These are phyloP conservation scores for Solanum aculeatissimum DNA, from an alignment of 305 asterid species.

Conservation along the genomic window DNA sequence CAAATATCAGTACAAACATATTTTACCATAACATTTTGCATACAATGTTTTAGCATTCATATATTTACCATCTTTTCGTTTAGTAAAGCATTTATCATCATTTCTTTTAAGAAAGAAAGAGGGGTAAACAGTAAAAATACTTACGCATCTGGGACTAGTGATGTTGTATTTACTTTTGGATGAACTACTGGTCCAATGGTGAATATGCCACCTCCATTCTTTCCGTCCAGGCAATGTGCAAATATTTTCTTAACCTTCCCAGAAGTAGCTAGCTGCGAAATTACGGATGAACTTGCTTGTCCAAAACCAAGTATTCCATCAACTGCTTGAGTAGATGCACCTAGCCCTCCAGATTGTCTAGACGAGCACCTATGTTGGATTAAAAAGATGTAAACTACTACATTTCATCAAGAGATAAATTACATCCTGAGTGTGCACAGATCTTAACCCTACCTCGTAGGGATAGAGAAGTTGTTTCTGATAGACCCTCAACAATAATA, in stretches of 20 bases:
- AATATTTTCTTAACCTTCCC: constrained; percentile 55
- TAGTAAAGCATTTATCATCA: background rate
- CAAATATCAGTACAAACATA: background rate
- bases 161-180: constrained; percentile 54
- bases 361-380: constrained; percentile 70
- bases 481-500: background rate
- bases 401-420: background rate
- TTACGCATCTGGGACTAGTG: constrained; percentile 28
- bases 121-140: background rate
- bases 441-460: background rate
- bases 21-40: background rate
- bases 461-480: background rate
- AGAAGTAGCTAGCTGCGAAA: constrained; percentile 67
- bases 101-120: background rate
- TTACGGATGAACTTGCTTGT: constrained; percentile 65
- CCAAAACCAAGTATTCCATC: constrained; percentile 95
- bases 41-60: background rate
- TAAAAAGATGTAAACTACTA: constrained; percentile 4
- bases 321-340: constrained; percentile 65
- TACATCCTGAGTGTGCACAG: background rate
- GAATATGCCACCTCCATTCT: constrained; percentile 81
- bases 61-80: background rate
- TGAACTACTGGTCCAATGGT: constrained; percentile 75
- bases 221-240: constrained; percentile 80
- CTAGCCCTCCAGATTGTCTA: constrained; percentile 57